Evolutionary conservation across 139 green algal species (phyloP), one percentile per base, ranked within the genome.

Genomic region (Parachlorella kessleri): DNA sequence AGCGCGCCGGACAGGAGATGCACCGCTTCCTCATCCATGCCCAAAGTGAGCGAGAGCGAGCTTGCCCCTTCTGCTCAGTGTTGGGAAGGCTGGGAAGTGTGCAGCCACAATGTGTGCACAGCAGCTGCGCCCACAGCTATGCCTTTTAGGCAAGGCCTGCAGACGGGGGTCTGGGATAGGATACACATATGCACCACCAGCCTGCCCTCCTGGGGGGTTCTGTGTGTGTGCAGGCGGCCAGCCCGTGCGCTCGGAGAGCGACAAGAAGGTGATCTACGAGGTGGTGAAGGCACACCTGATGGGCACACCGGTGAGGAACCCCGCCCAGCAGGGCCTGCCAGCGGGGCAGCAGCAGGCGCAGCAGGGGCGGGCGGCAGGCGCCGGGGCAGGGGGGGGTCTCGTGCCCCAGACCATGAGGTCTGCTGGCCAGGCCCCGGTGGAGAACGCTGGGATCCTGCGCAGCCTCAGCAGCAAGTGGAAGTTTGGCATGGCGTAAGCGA

Each of bases 21-120:
- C 87, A 91, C 78, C 82, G 84, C 76, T 91, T 91, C 77, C 73
- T 90, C 7, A 70, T 91, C 21, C 85, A 90, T 40, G 41, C 66
- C 37, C 71, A 54, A 3, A 64, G 70, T 77, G n/a, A n/a, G n/a
- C n/a, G n/a, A n/a, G n/a, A n/a, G n/a, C n/a, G n/a, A n/a, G n/a
- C n/a, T n/a, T n/a, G n/a, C n/a, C n/a, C n/a, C n/a, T n/a, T n/a
- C n/a, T n/a, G n/a, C n/a, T n/a, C n/a, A n/a, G n/a, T n/a, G n/a
- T n/a, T n/a, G n/a, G n/a, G n/a, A n/a, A n/a, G n/a, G n/a, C n/a
- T n/a, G n/a, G n/a, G n/a, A n/a, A n/a, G n/a, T n/a, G n/a, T n/a
- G n/a, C n/a, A n/a, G n/a, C n/a, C n/a, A n/a, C n/a, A n/a, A n/a
- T n/a, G n/a, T n/a, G n/a, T n/a, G n/a, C n/a, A n/a, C n/a, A n/a